Conservation (phyloP, 2,329 filamentous ascomycete genomes). For the Aspergillus ustus region DNA sequence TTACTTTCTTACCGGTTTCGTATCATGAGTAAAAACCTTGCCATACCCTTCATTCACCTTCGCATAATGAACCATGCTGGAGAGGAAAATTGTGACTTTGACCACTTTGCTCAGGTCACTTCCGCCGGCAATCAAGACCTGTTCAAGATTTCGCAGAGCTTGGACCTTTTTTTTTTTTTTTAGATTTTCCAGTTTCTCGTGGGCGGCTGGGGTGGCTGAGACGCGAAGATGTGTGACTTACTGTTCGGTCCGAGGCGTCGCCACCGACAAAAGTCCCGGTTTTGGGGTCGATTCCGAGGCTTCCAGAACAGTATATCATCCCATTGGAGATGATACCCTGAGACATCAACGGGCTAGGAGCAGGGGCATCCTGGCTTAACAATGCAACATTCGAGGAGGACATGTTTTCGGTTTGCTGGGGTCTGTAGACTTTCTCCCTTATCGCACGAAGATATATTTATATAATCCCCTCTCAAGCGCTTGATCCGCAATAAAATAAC, state of each 20-base stretch:
- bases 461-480: no score
- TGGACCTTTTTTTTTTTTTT: background rate
- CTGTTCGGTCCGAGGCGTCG: constrained; percentile 29
- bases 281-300: constrained; percentile 28
- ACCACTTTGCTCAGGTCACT: constrained; percentile 21
- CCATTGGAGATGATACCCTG: constrained; percentile 33
- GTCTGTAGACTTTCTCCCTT: no score
- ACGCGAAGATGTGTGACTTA: constrained; percentile 17
- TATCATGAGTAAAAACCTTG: constrained; percentile 7
- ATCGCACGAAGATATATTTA: no score
- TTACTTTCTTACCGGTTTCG: constrained; percentile 18
- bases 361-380: constrained; percentile 23
- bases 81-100: constrained; percentile 28
- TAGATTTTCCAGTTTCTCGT: no score
- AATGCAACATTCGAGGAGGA: constrained; percentile 7
- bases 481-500: no score
- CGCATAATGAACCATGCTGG: constrained; percentile 22
- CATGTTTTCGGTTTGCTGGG: background rate
- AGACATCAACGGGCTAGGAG: constrained; percentile 28
- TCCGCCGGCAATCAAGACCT: constrained; percentile 21
- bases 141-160: constrained; percentile 18
- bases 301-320: constrained; percentile 31
- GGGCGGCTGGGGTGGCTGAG: background rate
- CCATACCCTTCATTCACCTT: constrained; percentile 25
- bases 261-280: constrained; percentile 29